Evolutionary conservation across 1,284 basidiomycete genomes (phyloP), one percentile per base, ranked within the genome.

Genomic region (Calocybe gambosa): DNA sequence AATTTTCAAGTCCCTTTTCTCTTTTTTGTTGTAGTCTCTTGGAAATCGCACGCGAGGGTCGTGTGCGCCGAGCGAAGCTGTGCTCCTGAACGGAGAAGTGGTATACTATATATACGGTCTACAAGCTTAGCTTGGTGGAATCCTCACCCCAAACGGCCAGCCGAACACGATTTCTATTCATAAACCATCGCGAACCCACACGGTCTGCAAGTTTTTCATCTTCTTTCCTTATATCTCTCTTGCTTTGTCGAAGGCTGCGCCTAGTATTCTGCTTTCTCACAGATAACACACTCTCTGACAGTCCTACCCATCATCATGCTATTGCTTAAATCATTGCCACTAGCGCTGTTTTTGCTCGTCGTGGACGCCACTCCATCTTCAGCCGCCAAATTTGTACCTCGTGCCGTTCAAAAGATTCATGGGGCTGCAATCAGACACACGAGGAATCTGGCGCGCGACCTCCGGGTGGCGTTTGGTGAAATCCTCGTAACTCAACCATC

Each of bases 371-470:
- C 58, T n/a, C 50, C 63, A 12, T 60, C 67, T 19, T 65, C 67
- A 15, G 68, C 69, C 38, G 65, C 56, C 18, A 34, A 15, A 8
- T 54, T 71, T 25, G 57, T 75, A 43, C 62, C 67, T 19, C 67
- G 69, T 46, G 62, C 69, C 48, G 53, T 73, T 26, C 63, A 74
- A 35, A 59, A 50, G 12, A 56, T 64, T 19, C 71, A 71, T 43
- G 54, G 55, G 6, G 54, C 60, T 42, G 70, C 71, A 12, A 53
- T 63, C 21, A 61, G 59, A 41, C 66, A 67, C 50, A 85, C 82
- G 33, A 73, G 75, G 33, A 72, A 65, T 43, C 67, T 88, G 23
- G 85, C 85, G 9, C 70, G 70, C 50, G 85, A 88, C 60, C 70
- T 88, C 43, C 80, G 85, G 13, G 56, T 79, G 19, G 79, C 80